Base-by-base conservation (phyloP, 208 protist genomes). In the Trypanosoma cruzi region DNA sequence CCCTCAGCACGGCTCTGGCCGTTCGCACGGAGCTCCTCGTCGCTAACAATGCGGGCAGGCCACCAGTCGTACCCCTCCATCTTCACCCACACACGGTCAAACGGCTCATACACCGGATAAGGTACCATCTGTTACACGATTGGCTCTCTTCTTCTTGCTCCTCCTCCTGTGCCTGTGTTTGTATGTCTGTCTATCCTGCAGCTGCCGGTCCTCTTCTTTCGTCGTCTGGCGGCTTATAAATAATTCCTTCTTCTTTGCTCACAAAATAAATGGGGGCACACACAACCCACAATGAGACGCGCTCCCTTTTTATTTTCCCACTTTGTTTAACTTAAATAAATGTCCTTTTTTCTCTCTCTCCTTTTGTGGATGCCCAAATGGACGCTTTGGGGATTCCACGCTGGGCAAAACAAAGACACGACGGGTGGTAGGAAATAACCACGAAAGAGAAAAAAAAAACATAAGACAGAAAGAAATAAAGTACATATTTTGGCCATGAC, bases 61-160 rank as follows among this genome's bases (percentile, higher is more conserved):
- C 90, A 96, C 88, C 90, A 96, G 40, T 80, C 80, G 59, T 88
- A 81, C 53, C 80, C 88, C 18, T 92, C 86, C 61, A 92, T 77
- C 66, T 80, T 74, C 50, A 96, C 80, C 90, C 90, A 96, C 66
- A 96, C 87, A 34, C 90, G 90, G 69, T 96, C 90, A 44, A 78
- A 82, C 6, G 84, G 76, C 13, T 76, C 57, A 71, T 91, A 94
- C 14, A 49, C 28, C 1, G 64, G 28, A 34, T 70, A 42, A 34
- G 57, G 37, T 14, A 11, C 16, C 71, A 70, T 71, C 2, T 28
- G 16, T 67, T 44, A 68, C 64, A 34, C 48, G 62, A 18, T 75
- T 55, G n/a, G 7, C 37, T 50, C 20, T 66, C 26, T 59, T 44
- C 26, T 13, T 55, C 37, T 64, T 63, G 22, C 70, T 57, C 40